Evolutionary conservation across 208 protist genomes (phyloP), one percentile per base, ranked within the genome.

Genomic region (Trypanosoma boissoni): DNA sequence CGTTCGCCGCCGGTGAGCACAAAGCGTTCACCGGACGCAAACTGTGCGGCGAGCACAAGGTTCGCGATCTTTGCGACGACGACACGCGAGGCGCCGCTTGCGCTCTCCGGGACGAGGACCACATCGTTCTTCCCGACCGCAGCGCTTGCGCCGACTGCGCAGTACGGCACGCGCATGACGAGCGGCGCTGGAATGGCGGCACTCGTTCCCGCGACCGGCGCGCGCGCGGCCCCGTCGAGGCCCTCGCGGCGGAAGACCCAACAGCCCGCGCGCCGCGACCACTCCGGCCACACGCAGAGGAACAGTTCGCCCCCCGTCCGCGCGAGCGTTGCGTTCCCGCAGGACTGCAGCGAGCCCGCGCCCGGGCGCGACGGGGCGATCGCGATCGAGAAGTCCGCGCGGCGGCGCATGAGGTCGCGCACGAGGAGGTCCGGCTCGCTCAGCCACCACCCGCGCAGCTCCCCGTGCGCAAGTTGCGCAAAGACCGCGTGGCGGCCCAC

Each of bases 401-500:
- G 60, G n/a, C 16, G 21, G 21, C 53, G 42, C 61, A 64, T 59
- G 27, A 41, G 67, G 48, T 88, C 50, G 20, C 77, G 78, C 24
- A 76, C 82, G 50, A 95, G 55, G 20, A 95, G 73, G 49, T 92
- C 77, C 0, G 83, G 72, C 62, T 91, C 76, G 29, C 68, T 68
- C 21, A 92, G 75, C 62, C 60, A 80, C 49, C 60, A 56, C 1
- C 86, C 85, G 12, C 55, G 44, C 31, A 91, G 51, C 12, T 58
- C 37, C 2, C 88, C 88, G 32, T 61, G 78, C 41, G 53, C 72
- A 43, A 71, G 83, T 48, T 69, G 54, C 10, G 83, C 70, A 50
- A 82, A 70, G 18, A 92, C 62, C 41, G 76, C 78, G 59, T 83
- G 73, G 20, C 75, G 66, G n/a, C 85, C 88, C 43, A 76, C 78